phyloP scores from a whole-genome alignment of 306 rosid genomes.

The Abrus precatorius region DNA sequence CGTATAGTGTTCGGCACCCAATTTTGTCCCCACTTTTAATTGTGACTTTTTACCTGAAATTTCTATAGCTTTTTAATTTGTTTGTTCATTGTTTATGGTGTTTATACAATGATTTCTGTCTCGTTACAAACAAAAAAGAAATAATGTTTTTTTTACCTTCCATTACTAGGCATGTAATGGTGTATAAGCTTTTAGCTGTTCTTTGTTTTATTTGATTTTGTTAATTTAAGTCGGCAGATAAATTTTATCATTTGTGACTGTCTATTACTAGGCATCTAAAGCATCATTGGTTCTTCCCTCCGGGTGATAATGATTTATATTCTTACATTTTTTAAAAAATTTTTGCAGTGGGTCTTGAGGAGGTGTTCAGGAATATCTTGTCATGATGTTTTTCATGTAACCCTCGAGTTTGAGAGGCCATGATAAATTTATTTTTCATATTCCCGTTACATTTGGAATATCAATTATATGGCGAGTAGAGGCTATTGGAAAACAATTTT shows the following conservation, averaged over 20 bases:
- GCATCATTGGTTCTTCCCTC: no score
- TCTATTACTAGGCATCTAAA: no score
- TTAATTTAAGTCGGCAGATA: not conserved
- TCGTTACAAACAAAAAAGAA: not conserved
- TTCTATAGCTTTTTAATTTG: constrained; percentile 3
- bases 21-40: not conserved
- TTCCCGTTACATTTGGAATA: constrained; percentile 27
- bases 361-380: not conserved
- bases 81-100: not conserved
- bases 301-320: no score
- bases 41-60: not conserved
- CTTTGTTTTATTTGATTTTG: constrained; percentile 13
- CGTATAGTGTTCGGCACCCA: constrained; percentile 1
- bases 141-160: not conserved
- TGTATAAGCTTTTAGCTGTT: not conserved
- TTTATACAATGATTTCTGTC: not conserved
- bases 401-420: constrained; percentile 28
- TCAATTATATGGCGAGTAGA: not conserved
- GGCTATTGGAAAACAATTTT: not conserved
- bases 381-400: constrained; percentile 24
- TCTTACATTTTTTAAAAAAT: not conserved
- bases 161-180: constrained; percentile 19
- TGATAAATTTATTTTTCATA: not conserved
- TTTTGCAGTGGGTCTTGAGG: constrained; percentile 40
- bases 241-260: not conserved